Evolutionary conservation across 1,284 basidiomycete species (phyloP).

Genomic region (Ustilago hordei): DNA sequence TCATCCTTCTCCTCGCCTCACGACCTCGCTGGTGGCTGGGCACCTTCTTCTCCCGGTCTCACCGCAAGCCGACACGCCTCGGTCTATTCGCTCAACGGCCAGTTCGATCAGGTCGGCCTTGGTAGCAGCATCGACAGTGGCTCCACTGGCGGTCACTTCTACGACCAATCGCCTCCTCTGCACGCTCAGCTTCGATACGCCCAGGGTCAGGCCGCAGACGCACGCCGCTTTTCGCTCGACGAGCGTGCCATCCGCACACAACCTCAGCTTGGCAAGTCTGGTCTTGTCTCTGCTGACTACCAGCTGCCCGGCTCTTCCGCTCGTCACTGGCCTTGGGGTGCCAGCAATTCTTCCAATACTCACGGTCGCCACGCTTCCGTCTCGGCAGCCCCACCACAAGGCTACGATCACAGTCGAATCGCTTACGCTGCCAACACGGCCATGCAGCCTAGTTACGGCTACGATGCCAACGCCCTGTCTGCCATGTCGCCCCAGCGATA

Average conservation of each 20-base stretch:
- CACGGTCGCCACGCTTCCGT: slow-evolving; percentile 54
- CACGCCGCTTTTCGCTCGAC: slow-evolving; percentile 52
- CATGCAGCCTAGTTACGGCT: slow-evolving; percentile 37
- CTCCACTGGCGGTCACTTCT: slow-evolving; percentile 47
- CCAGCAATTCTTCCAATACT: slow-evolving; percentile 25
- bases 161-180: slow-evolving; percentile 51
- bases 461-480: slow-evolving; percentile 42
- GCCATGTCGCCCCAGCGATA: slow-evolving; percentile 52
- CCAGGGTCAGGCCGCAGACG: slow-evolving; percentile 44
- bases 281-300: slow-evolving; percentile 46
- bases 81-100: slow-evolving; percentile 52
- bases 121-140: slow-evolving; percentile 46
- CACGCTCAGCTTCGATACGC: slow-evolving; percentile 50
- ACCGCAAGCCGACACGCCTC: slow-evolving; percentile 50
- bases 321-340: slow-evolving; percentile 56
- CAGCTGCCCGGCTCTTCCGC: slow-evolving; percentile 41
- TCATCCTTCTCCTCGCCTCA: slow-evolving; percentile 53
- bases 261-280: slow-evolving; percentile 48
- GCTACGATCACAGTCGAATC: slow-evolving; percentile 48
- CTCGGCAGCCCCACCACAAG: slow-evolving; percentile 44
- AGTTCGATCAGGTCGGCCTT: slow-evolving; percentile 53
- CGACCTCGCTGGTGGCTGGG: slow-evolving; percentile 48
- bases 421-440: slow-evolving; percentile 44
- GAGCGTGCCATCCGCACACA: slow-evolving; percentile 49
- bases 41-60: slow-evolving; percentile 48